These are phyloP conservation scores for Rehmannia glutinosa DNA, from an alignment of 257 asterid genomes.

Conservation along the genomic window DNA sequence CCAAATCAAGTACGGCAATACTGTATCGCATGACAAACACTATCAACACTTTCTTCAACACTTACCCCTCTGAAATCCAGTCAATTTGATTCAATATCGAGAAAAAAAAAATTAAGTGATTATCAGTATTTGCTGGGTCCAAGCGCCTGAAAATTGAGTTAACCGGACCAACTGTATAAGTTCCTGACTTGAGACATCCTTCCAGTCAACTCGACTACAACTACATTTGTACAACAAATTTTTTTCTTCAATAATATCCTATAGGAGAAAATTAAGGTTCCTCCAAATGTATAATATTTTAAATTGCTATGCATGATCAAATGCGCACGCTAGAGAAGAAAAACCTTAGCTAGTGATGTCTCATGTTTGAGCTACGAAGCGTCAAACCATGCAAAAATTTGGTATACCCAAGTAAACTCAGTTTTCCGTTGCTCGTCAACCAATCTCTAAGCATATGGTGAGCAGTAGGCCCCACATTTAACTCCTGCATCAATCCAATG, in stretches of 20 bases:
- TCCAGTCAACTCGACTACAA: neutral
- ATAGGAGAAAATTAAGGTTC: no score
- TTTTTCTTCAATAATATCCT: no score
- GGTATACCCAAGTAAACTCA: conserved; percentile 72
- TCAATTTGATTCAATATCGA: no score
- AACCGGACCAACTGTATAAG: no score
- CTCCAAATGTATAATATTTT: neutral
- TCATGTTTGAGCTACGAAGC: conserved; percentile 62
- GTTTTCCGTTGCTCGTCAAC: conserved; percentile 70
- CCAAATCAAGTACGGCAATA: no score
- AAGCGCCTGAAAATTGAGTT: no score
- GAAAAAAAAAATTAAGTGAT: no score
- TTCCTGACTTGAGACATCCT: neutral
- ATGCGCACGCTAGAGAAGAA: conserved; percentile 3
- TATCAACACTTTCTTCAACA: no score
- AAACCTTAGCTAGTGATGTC: conserved; percentile 47
- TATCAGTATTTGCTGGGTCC: no score
- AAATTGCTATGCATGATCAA: neutral
- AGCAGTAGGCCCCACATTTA: conserved; percentile 69
- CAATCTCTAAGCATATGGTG: conserved; percentile 75
- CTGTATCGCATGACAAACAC: no score
- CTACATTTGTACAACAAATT: conserved; percentile 21
- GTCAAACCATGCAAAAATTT: conserved; percentile 95
- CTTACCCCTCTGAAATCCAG: no score
- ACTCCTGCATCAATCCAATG: conserved; percentile 49